Evolutionary conservation across 2,329 filamentous ascomycete genomes (phyloP).

Genomic region (Ustilaginoidea virens): DNA sequence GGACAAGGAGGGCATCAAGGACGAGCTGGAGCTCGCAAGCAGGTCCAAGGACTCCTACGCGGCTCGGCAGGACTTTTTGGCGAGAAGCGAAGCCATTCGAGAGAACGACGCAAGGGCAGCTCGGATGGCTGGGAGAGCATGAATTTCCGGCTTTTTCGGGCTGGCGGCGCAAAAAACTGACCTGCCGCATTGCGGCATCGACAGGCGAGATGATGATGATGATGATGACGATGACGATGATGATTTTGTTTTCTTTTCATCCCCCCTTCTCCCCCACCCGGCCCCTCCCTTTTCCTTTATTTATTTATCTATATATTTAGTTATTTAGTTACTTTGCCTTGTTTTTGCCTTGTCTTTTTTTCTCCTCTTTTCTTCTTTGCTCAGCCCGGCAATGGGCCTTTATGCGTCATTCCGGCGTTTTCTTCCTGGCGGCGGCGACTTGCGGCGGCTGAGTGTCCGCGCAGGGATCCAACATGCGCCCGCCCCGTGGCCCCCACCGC

Average conservation of each 20-base stretch:
- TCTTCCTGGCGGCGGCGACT: no score
- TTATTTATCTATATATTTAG: no score
- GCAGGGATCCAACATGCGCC: no score
- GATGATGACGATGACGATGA: conserved; percentile 43
- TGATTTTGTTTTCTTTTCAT: no score
- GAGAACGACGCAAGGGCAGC: conserved; percentile 44
- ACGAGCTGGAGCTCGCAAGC: conserved; percentile 50
- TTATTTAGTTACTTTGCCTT: no score
- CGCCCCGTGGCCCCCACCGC: no score
- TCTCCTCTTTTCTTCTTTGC: background rate
- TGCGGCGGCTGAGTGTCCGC: no score
- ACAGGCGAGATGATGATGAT: conserved; percentile 48
- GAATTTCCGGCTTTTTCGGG: conserved; percentile 3
- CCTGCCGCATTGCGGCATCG: background rate
- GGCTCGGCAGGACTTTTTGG: conserved; percentile 48
- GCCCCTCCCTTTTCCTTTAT: no score
- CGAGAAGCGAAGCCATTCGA: conserved; percentile 44
- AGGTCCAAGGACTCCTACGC: conserved; percentile 50
- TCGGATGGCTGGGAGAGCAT: conserved; percentile 26
- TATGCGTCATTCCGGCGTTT: no score
- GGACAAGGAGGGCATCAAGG: conserved; percentile 54
- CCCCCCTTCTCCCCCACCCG: no score
- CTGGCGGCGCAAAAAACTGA: background rate
- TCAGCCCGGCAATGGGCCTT: no score
- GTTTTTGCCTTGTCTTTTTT: no score